Evolutionary conservation across 176 grass and related monocot genomes (phyloP).

Genomic region (Raddia distichophylla): DNA sequence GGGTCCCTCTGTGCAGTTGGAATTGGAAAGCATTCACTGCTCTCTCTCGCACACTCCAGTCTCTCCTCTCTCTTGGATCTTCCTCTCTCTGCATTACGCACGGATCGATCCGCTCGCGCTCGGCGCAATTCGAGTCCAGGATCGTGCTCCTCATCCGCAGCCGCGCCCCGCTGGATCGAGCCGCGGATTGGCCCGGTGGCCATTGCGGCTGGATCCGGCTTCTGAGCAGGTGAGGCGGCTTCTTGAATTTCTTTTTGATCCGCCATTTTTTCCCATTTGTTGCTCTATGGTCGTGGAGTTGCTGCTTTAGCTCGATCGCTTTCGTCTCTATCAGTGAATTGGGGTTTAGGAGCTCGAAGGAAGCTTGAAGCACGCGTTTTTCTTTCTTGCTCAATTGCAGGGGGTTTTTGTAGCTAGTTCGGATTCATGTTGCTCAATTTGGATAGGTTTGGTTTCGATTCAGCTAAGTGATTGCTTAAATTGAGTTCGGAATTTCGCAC

Average conservation of each 20-base stretch:
- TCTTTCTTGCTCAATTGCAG: background rate
- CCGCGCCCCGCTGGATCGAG: background rate
- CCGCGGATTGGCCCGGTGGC: slow-evolving; percentile 13
- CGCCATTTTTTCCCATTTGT: background rate
- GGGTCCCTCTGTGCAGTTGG: slow-evolving; percentile 47
- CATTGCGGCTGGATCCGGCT: slow-evolving; percentile 26
- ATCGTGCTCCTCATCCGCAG: slow-evolving; percentile 14
- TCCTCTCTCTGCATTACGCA: slow-evolving; percentile 36
- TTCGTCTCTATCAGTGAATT: background rate
- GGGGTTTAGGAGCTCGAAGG: slow-evolving; percentile 2
- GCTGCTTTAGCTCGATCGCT: background rate
- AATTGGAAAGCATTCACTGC: slow-evolving; percentile 70
- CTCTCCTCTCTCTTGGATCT: slow-evolving; percentile 21
- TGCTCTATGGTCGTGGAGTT: background rate
- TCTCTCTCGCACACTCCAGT: slow-evolving; percentile 35
- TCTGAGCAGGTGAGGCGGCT: slow-evolving; percentile 29
- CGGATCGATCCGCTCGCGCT: slow-evolving; percentile 21
- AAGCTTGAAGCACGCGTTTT: background rate
- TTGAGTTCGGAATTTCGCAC: background rate
- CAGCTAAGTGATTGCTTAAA: background rate
- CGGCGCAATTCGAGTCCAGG: slow-evolving; percentile 6
- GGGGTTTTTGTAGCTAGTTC: slow-evolving; percentile 21
- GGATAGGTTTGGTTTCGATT: slow-evolving; percentile 3
- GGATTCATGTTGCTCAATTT: background rate
- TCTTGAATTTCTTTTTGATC: background rate